phyloP scores from a whole-genome alignment of 78 protist species.

The Isochrysis galbana region DNA sequence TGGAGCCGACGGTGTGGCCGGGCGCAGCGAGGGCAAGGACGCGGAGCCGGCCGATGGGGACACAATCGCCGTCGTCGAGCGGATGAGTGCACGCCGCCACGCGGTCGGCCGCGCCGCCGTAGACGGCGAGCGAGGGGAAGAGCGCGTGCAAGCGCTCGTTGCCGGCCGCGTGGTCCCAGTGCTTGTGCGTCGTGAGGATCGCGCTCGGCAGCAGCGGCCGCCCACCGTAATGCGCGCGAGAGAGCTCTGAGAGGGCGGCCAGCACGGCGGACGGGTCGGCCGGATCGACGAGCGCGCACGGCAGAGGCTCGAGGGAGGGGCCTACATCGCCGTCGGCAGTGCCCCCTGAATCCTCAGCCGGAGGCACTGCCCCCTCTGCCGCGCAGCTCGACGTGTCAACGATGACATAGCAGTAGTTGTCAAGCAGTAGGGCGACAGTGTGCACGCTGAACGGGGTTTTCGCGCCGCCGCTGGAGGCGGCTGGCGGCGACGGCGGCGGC shows the following conservation, averaged over 20 bases:
- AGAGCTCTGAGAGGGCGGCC: not conserved
- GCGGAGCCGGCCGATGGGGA: not conserved
- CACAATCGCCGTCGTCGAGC: not conserved
- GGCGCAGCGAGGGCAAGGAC: not conserved
- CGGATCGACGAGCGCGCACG: conserved; percentile 1
- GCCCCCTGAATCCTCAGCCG: no score
- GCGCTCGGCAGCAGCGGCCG: not conserved
- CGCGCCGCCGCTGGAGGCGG: not conserved
- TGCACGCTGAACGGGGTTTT: not conserved
- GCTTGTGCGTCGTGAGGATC: conserved; percentile 11
- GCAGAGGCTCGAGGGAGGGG: no score
- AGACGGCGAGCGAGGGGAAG: not conserved
- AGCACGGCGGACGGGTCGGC: not conserved
- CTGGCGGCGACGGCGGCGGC: not conserved
- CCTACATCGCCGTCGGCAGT: no score
- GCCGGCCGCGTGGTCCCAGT: conserved; percentile 33
- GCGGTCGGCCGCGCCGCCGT: not conserved
- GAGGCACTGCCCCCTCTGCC: no score
- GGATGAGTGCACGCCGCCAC: conserved; percentile 19
- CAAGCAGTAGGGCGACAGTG: not conserved
- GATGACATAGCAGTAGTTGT: conserved; percentile 1
- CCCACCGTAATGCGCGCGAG: not conserved
- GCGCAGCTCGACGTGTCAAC: not conserved
- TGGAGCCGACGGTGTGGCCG: not conserved
- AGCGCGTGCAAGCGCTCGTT: not conserved